Percentiles rank a stretch among this genome's conserved stretches.
phyloP scores from a whole-genome alignment of 306 rosid genomes.

The Cucurbita argyrosperma region DNA sequence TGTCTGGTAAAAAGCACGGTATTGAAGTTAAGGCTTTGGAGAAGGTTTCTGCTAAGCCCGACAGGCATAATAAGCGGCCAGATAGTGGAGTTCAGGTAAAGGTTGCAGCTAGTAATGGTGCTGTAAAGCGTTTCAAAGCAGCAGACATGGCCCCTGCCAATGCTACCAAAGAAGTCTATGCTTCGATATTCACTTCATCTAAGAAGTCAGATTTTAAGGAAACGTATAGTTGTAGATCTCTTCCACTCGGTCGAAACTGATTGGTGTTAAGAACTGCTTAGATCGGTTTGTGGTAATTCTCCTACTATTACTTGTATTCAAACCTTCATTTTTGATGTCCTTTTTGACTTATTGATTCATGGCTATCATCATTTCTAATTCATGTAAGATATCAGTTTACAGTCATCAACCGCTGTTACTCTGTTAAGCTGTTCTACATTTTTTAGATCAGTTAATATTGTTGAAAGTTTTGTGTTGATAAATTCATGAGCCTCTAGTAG shows the following conservation, averaged over 20 bases:
- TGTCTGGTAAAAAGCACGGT: slow-evolving; percentile 70
- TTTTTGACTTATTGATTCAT: not conserved
- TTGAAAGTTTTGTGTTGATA: not conserved
- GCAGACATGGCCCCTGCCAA: slow-evolving; percentile 46
- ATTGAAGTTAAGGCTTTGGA: slow-evolving; percentile 38
- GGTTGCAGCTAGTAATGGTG: slow-evolving; percentile 19
- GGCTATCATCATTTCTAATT: not conserved
- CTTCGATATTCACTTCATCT: slow-evolving; percentile 75
- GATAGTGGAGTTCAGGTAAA: slow-evolving; percentile 29
- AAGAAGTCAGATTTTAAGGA: slow-evolving; percentile 69
- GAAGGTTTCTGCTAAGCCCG: slow-evolving; percentile 39
- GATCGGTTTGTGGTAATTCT: not conserved
- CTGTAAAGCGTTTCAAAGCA: slow-evolving; percentile 61
- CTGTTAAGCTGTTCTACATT: not conserved
- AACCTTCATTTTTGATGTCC: not conserved
- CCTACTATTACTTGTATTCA: not conserved
- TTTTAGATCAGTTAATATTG: not conserved
- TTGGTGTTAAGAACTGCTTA: slow-evolving; percentile 2
- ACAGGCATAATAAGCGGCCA: slow-evolving; percentile 29
- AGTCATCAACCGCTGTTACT: not conserved
- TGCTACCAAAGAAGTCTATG: slow-evolving; percentile 76
- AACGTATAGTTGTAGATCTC: slow-evolving; percentile 60
- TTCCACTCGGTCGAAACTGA: slow-evolving; percentile 90
- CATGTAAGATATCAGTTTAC: not conserved
- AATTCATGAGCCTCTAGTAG: not conserved